Evolutionary conservation across 2,329 filamentous ascomycete genomes (phyloP).

Genomic region (Pseudocercospora pini-densiflorae): DNA sequence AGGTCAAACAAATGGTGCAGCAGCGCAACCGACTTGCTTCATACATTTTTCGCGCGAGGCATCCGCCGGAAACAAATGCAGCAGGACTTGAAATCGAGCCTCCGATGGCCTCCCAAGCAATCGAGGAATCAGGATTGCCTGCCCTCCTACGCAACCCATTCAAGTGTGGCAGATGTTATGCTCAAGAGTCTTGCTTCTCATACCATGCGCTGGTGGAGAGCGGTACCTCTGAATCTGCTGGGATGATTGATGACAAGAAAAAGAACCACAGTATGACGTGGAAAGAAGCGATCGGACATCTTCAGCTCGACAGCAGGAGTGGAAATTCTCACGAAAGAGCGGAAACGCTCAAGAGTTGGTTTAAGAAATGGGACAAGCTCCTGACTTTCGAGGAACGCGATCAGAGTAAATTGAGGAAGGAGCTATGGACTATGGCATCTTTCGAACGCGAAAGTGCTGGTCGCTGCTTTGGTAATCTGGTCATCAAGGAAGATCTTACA

Average conservation of each 20-base stretch:
- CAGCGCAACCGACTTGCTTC: slow-evolving; percentile 88
- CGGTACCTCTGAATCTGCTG: slow-evolving; percentile 79
- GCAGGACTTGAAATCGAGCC: not conserved
- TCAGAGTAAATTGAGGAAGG: slow-evolving; percentile 80
- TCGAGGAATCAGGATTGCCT: slow-evolving; percentile 68
- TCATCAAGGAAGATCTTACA: slow-evolving; percentile 63
- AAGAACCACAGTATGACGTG: slow-evolving; percentile 56
- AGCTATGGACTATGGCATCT: slow-evolving; percentile 96
- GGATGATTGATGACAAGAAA: slow-evolving; percentile 69
- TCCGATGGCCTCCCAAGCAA: slow-evolving; percentile 27
- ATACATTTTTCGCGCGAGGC: slow-evolving; percentile 64
- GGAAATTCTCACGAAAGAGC: slow-evolving; percentile 60
- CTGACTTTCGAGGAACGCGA: slow-evolving; percentile 95
- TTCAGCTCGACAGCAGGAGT: slow-evolving; percentile 24
- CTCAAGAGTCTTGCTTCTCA: slow-evolving; percentile 86
- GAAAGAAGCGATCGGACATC: slow-evolving; percentile 68
- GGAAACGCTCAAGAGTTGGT: slow-evolving; percentile 72
- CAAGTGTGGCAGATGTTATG: slow-evolving; percentile 86
- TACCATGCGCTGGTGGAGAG: slow-evolving; percentile 91
- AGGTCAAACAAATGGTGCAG: slow-evolving; percentile 95
- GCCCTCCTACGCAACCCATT: slow-evolving; percentile 83
- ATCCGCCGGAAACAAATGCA: slow-evolving; percentile 25
- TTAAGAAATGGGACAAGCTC: slow-evolving; percentile 91
- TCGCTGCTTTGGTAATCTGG: slow-evolving; percentile 85
- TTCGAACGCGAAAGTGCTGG: slow-evolving; percentile 84